These are phyloP conservation scores for Fagus sylvatica DNA, from an alignment of 306 rosid species.

Conservation along the genomic window DNA sequence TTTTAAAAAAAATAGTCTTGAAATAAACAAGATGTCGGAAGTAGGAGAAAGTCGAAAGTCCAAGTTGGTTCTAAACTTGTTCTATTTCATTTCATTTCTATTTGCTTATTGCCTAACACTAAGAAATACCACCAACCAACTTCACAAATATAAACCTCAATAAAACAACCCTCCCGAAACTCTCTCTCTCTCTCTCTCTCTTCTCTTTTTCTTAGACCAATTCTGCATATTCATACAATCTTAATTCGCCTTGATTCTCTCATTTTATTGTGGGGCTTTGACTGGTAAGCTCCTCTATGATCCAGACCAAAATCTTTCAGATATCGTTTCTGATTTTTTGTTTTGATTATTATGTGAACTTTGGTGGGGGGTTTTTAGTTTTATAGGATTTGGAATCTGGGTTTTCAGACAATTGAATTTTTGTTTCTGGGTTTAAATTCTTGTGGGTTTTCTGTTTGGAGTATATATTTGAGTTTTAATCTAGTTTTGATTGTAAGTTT, in stretches of 20 bases:
- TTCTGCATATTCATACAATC: neutral
- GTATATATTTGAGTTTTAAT: neutral
- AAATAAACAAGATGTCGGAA: neutral
- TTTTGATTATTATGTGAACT: neutral
- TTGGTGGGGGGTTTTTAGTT: neutral
- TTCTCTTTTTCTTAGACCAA: neutral
- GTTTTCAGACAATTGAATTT: neutral
- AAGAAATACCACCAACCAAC: slow-evolving; percentile 1
- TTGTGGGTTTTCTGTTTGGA: neutral
- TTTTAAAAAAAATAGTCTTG: too few relatives aligned
- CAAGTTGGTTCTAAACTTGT: slow-evolving; percentile 8
- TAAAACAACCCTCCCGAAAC: neutral
- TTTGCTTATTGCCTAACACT: too few relatives aligned
- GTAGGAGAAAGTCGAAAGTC: neutral
- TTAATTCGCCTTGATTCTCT: too few relatives aligned
- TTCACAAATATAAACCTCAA: neutral
- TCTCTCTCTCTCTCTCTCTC: neutral
- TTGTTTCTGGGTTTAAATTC: neutral
- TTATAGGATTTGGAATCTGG: neutral
- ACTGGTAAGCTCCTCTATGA: slow-evolving; percentile 21
- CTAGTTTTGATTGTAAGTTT: neutral
- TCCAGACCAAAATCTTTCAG: neutral
- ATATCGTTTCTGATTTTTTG: neutral
- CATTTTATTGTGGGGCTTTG: slow-evolving; percentile 20
- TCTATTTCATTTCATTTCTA: neutral